These are phyloP conservation scores for Rhodotorula sp. DNA, from an alignment of 1,284 basidiomycete genomes.

Conservation along the genomic window DNA sequence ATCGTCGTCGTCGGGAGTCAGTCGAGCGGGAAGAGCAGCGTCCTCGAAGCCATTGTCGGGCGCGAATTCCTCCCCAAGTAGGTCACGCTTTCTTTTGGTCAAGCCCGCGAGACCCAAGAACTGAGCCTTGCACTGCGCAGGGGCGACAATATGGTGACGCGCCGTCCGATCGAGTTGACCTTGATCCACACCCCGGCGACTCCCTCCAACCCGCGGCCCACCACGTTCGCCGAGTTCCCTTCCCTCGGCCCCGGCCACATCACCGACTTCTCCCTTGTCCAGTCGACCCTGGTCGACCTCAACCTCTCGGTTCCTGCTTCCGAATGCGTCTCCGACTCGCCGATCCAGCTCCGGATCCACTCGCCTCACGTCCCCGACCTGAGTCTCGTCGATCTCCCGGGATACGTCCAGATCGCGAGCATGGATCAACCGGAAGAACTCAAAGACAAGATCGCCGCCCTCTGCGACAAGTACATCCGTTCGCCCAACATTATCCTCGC, in stretches of 20 bases:
- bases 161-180: constrained; percentile 94
- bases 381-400: constrained; percentile 94
- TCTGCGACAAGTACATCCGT: constrained; percentile 96
- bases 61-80: constrained; percentile 98
- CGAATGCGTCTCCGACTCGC: constrained; percentile 88
- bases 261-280: constrained; percentile 83
- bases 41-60: constrained; percentile 95
- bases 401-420: constrained; percentile 92
- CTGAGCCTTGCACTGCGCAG: constrained; percentile 52
- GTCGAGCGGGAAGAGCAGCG: constrained; percentile 96
- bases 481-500: constrained; percentile 98
- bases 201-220: constrained; percentile 59
- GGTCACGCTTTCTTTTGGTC: constrained; percentile 44
- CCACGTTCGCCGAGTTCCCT: constrained; percentile 93
- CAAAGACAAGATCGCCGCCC: constrained; percentile 82
- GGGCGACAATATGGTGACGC: constrained; percentile 99
- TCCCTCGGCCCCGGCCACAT: constrained; percentile 82
- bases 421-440: constrained; percentile 94
- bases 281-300: constrained; percentile 88
- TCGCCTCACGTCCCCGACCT: constrained; percentile 94
- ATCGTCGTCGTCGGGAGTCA: constrained; percentile 99
- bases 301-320: constrained; percentile 87
- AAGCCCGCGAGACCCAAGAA: too few relatives aligned
- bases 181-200: constrained; percentile 80
- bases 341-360: constrained; percentile 95